A percentile compares a stretch with the other conserved stretches of the same genome.
Conservation (phyloP, 148 eudicot genomes). For the Limonium bicolor region DNA sequence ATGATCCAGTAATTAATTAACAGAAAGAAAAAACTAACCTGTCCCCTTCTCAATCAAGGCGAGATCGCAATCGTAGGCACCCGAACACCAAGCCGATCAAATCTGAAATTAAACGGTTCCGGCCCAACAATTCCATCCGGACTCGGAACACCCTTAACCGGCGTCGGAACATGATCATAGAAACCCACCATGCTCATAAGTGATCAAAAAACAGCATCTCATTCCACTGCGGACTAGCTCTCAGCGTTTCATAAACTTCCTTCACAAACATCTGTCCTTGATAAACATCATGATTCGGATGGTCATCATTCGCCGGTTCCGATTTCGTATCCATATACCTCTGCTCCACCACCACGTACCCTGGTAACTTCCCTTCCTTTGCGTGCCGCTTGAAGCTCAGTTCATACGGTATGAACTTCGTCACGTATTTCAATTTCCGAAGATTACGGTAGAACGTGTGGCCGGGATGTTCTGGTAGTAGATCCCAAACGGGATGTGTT, state of each 20-base stretch:
- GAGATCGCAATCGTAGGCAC: slow-evolving; percentile 61
- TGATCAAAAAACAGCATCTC: slow-evolving; percentile 42
- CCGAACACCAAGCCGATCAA: slow-evolving; percentile 57
- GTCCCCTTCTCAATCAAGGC: slow-evolving; percentile 66
- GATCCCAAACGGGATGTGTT: slow-evolving; percentile 38
- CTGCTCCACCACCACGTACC: slow-evolving; percentile 61
- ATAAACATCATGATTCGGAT: slow-evolving; percentile 74
- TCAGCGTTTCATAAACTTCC: slow-evolving; percentile 76
- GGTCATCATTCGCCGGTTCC: slow-evolving; percentile 72
- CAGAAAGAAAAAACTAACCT: slow-evolving; percentile 25
- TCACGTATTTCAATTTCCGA: slow-evolving; percentile 46
- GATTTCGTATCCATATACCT: slow-evolving; percentile 50
- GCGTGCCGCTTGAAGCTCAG: slow-evolving; percentile 45
- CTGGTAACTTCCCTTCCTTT: slow-evolving; percentile 42
- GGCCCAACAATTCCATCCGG: slow-evolving; percentile 76
- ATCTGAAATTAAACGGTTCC: slow-evolving; percentile 37
- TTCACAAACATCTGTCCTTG: slow-evolving; percentile 69
- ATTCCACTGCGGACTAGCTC: slow-evolving; percentile 89
- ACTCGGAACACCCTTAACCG: slow-evolving; percentile 49
- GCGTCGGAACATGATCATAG: slow-evolving; percentile 65
- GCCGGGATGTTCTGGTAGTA: slow-evolving; percentile 78
- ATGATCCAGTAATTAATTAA: neutral
- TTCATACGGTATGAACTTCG: slow-evolving; percentile 35
- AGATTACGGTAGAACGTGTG: slow-evolving; percentile 51
- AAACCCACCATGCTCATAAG: slow-evolving; percentile 83